Evolutionary conservation across 352 stramenopile genomes (phyloP), one percentile per base, ranked within the genome.

Genomic region (Globisporangium middletonii): DNA sequence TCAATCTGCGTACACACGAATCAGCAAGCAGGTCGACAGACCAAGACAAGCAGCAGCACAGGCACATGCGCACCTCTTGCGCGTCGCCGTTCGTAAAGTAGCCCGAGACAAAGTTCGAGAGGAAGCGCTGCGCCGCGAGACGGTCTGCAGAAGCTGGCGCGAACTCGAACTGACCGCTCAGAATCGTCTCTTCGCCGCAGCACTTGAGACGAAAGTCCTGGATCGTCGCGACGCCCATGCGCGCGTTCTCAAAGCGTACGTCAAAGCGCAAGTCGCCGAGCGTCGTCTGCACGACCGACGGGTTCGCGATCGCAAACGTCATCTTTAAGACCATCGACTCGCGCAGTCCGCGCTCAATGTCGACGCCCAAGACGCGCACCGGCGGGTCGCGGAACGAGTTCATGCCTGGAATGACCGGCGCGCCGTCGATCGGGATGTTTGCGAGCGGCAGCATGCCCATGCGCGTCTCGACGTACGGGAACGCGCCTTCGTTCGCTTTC

Each of bases 31-130:
- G 18, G 62, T 42, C 27, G 33, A 46, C 15, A 27, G 16, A 16
- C n/a, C 23, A 35, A 5, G 2, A 16, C n/a, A n/a, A 11, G 51
- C 46, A 33, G 49, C 38, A n/a, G 38, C 38, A 47, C 12, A 11
- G n/a, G 18, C 9, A 4, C 26, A 52, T 15, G 45, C 41, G 42
- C 75, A 89, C 83, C 75, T 87, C 52, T 59, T 94, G 84, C 3
- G 71, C 54, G 59, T 71, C 64, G 3, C 77, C 80, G 50, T 81
- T 61, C 2, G 83, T 91, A 51, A 89, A 93, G 65, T 88, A 93
- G 2, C 84, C 84, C 26, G 58, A 83, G 6, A 94, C 84, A 60
- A 94, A 94, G 49, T 91, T 90, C 3, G 84, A 94, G n/a, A 94
- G 64, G 55, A 94, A 94, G 35, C 55, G 72, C 35, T 74, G 62